phyloP scores from a whole-genome alignment of 768 basidiomycete species.

The Crucibulum laeve region DNA sequence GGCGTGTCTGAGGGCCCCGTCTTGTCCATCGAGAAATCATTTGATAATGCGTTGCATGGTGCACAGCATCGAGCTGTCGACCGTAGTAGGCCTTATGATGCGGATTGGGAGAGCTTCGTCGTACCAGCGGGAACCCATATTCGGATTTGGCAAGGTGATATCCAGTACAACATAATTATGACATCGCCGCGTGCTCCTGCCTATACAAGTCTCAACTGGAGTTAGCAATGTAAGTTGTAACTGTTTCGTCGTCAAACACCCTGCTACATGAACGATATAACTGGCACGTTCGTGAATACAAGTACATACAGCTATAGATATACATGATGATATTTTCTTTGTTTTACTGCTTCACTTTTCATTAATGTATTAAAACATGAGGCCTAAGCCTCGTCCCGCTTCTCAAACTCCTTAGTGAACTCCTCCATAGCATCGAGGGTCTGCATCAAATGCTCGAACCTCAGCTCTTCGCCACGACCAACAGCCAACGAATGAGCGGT shows the following conservation, averaged over 20 bases:
- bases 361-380: no score
- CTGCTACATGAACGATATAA: no score
- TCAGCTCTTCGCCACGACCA: constrained; percentile 40
- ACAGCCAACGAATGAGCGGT: constrained; percentile 60
- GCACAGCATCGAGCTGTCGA: background rate
- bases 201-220: no score
- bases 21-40: background rate
- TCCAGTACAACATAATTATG: background rate
- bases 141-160: background rate
- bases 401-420: constrained; percentile 43
- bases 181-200: no score
- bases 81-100: background rate
- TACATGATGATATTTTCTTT: no score
- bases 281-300: no score
- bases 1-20: background rate
- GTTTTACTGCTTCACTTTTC: no score
- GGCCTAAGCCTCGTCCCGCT: constrained; percentile 8
- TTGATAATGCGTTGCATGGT: background rate
- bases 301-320: no score
- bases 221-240: no score
- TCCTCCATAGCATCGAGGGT: constrained; percentile 62
- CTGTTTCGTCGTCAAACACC: no score
- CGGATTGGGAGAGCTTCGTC: background rate
- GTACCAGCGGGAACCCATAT: background rate
- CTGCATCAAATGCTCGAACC: constrained; percentile 47